A percentile compares a stretch with the other conserved stretches of the same genome.
Conservation (phyloP, 78 protist genomes). For the Dictyostelium discoideum region dicty_2.7 NC_007089.4:719501-720000, state of each 20-base stretch:
- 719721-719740: not conserved
- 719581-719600: too few species aligned
- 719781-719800: not conserved
- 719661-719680: slow-evolving; percentile 19
- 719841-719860: not conserved
- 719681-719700: slow-evolving; percentile 15
- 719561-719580: too few species aligned
- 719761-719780: not conserved
- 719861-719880: not conserved
- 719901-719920: not conserved
- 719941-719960: not conserved
- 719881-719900: slow-evolving; percentile 7
- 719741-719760: not conserved
- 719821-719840: not conserved
- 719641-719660: not conserved
- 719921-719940: slow-evolving; percentile 1
- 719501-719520: too few species aligned
- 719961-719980: slow-evolving; percentile 27
- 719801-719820: not conserved
- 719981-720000: slow-evolving; percentile 25
- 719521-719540: too few species aligned
- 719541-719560: too few species aligned
- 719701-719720: not conserved
- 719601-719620: not conserved
- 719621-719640: not conserved